These are phyloP conservation scores for Lachnellula hyalina DNA, from an alignment of 2,329 filamentous ascomycete species.

Conservation along the genomic window DNA sequence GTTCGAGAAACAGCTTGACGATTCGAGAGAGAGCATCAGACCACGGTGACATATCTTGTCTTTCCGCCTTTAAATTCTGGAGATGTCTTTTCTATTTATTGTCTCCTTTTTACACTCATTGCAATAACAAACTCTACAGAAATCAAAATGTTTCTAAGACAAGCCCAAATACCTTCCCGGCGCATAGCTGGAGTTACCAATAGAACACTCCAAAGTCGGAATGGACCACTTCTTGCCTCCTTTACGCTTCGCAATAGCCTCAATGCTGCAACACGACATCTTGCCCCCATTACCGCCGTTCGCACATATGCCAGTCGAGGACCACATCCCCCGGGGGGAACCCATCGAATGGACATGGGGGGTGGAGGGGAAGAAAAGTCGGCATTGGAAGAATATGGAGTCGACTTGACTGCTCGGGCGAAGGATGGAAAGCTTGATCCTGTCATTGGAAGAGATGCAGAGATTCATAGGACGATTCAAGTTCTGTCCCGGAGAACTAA, in stretches of 20 bases:
- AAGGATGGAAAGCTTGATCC: constrained; percentile 89
- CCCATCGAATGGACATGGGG: constrained; percentile 87
- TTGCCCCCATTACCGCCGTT: constrained; percentile 37
- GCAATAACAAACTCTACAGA: not conserved
- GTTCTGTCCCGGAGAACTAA: constrained; percentile 89
- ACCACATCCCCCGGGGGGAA: constrained; percentile 85
- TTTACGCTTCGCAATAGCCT: constrained; percentile 10
- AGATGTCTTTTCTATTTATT: constrained; percentile 6
- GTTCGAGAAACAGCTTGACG: constrained; percentile 11
- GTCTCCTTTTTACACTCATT: constrained; percentile 2
- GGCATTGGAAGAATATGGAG: constrained; percentile 83
- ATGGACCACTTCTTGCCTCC: constrained; percentile 7
- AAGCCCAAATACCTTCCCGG: constrained; percentile 22
- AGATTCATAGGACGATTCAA: constrained; percentile 92
- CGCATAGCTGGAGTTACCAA: constrained; percentile 20
- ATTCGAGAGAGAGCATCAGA: constrained; percentile 2
- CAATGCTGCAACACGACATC: constrained; percentile 15
- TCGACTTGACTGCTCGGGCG: constrained; percentile 82
- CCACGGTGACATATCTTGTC: not conserved
- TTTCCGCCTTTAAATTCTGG: not conserved
- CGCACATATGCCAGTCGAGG: constrained; percentile 63
- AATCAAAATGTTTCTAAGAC: constrained; percentile 23
- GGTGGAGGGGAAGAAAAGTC: constrained; percentile 70
- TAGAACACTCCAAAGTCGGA: constrained; percentile 11
- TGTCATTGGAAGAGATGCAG: constrained; percentile 85